A percentile compares a stretch with the other conserved stretches of the same genome.
Conservation (phyloP, 306 rosid genomes). For the Purshia tridentata region DNA sequence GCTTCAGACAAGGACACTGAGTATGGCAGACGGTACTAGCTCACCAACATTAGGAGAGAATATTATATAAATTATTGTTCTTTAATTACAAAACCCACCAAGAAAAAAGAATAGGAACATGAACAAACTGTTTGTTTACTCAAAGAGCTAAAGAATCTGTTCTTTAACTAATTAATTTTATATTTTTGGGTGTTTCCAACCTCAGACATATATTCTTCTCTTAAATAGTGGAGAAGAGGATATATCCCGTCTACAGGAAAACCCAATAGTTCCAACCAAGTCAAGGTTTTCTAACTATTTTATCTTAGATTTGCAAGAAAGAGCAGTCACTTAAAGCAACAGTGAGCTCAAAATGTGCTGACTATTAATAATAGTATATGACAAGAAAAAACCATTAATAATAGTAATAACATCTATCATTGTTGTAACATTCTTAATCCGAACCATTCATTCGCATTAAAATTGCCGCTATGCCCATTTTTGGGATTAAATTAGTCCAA, state of each 20-base stretch:
- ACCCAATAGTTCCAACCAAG: not conserved
- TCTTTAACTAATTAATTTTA: not conserved
- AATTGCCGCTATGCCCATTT: too few species aligned
- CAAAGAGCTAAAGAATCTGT: conserved; percentile 29
- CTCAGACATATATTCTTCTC: not conserved
- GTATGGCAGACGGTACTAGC: conserved; percentile 29
- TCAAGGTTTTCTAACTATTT: not conserved
- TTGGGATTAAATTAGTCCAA: too few species aligned
- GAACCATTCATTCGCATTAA: too few species aligned
- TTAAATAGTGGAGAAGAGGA: conserved; percentile 6
- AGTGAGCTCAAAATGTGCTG: not conserved
- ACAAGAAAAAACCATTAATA: too few species aligned
- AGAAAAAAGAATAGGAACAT: conserved; percentile 14
- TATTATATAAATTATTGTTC: conserved; percentile 5
- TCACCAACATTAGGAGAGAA: conserved; percentile 11
- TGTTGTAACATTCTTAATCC: not conserved
- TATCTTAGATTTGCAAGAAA: conserved; percentile 2
- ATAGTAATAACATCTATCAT: not conserved
- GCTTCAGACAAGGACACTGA: conserved; percentile 7
- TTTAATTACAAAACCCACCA: conserved; percentile 25
- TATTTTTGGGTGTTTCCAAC: conserved; percentile 3
- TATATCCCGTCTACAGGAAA: conserved; percentile 10
- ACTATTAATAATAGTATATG: too few species aligned
- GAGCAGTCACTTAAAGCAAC: conserved; percentile 1
- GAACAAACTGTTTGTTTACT: conserved; percentile 22